Base-by-base conservation (phyloP, 2,329 filamentous ascomycete genomes). In the Fusarium torulosum region DNA sequence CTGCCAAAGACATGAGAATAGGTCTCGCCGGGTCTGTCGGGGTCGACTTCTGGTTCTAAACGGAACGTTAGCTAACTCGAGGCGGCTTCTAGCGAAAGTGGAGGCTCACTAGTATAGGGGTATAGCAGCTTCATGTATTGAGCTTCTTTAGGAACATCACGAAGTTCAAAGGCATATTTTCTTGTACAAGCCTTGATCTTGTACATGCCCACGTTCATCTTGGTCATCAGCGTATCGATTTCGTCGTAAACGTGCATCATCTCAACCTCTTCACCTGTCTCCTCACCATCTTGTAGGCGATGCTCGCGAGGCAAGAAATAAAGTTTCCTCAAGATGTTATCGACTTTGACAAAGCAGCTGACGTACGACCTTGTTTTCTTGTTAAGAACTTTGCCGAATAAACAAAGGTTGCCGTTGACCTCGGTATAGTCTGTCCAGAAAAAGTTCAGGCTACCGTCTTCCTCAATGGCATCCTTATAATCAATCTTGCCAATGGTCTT, bases 371-470 rank as follows among this genome's bases (percentile, higher is more conserved):
- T 89, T 2, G 88, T 92, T 73, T 89, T 91, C 78, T 94, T 97
- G 81, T 97, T 94, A 73, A 94, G 89, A 23, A 97, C 95, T 76
- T 99, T 99, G 67, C 96, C 96, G 75, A 99, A 98, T 13, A 99
- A 85, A 77, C 94, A 98, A 11, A 99, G 83, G 71, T 90, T 96
- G 60, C 95, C 95, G 73, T 94, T 94, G 76, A 97, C 84, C 76
- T 99, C 96, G 1, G 91, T 93, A 75, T 97, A 99, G 79, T 99
- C 96, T 9, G 92, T 91, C 96, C 96, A 99, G 82, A 97, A 99
- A 82, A 99, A 93, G 70, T 91, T 90, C 29, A 99, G 84, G 71
- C 92, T 96, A 35, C 95, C 96, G 74, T 99, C 94, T 66, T 92
- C 89, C 77, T 98, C 95, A n/a, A 97, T 81, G n/a, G 92, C 94